phyloP scores from a whole-genome alignment of 805 yeast species.

The Brettanomyces custersianus region DNA sequence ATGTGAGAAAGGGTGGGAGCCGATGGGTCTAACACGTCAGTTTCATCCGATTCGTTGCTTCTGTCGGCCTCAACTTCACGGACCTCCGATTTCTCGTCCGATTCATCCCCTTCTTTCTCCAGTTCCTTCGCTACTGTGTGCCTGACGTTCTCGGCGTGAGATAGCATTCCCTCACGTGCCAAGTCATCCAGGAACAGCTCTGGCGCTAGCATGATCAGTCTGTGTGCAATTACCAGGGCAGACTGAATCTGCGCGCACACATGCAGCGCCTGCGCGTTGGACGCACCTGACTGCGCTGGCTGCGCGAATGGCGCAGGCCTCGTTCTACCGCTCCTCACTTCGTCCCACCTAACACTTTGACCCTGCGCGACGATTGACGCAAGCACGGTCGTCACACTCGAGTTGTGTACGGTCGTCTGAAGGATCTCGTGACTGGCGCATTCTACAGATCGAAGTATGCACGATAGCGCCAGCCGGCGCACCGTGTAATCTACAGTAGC shows the following conservation, averaged over 20 bases:
- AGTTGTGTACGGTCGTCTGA: slow-evolving; percentile 22
- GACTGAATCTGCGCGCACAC: too few species aligned
- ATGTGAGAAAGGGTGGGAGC: too few species aligned
- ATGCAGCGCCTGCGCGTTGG: too few species aligned
- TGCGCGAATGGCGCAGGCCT: too few species aligned
- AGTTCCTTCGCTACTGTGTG: too few species aligned
- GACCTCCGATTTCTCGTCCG: slow-evolving; percentile 22
- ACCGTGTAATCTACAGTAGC: slow-evolving; percentile 63
- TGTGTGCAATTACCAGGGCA: slow-evolving; percentile 38
- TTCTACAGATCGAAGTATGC: slow-evolving; percentile 42
- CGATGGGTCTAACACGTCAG: slow-evolving; percentile 2
- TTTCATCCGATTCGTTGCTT: neutral
- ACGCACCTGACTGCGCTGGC: too few species aligned
- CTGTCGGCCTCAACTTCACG: slow-evolving; percentile 3
- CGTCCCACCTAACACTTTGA: too few species aligned
- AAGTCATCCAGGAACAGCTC: slow-evolving; percentile 37
- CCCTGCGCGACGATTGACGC: slow-evolving; percentile 57
- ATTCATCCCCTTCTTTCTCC: too few species aligned
- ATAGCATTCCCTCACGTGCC: slow-evolving; percentile 65
- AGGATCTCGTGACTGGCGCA: slow-evolving; percentile 28
- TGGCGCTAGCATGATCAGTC: slow-evolving; percentile 36
- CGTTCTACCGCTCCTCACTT: too few species aligned
- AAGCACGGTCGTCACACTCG: slow-evolving; percentile 38
- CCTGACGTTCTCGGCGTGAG: slow-evolving; percentile 38
- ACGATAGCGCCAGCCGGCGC: slow-evolving; percentile 46